Evolutionary conservation across 805 yeast species (phyloP).

Genomic region (Nakazawaea anatomiae): DNA sequence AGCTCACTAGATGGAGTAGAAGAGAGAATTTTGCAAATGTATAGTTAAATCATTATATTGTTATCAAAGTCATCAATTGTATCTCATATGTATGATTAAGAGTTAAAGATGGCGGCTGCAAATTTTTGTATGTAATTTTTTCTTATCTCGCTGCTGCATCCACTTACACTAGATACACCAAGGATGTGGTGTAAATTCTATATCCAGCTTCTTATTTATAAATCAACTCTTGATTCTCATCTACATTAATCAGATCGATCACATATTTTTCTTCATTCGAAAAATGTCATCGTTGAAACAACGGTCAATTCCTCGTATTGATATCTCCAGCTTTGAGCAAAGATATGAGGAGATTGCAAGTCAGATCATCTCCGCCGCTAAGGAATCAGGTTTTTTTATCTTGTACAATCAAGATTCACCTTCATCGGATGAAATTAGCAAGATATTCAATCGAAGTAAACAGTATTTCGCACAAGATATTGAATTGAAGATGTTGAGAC

Average conservation of each 20-base stretch:
- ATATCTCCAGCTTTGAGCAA: slow-evolving; percentile 17
- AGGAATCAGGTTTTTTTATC: slow-evolving; percentile 24
- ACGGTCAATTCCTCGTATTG: slow-evolving; percentile 24
- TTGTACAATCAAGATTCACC: slow-evolving; percentile 27
- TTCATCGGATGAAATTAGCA: slow-evolving; percentile 21
- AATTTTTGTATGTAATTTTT: no score
- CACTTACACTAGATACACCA: no score
- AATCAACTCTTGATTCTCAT: not conserved
- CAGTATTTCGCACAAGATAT: slow-evolving; percentile 19
- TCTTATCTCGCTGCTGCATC: no score
- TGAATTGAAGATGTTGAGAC: slow-evolving; percentile 23
- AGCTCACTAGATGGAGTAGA: slow-evolving; percentile 56
- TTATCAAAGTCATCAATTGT: no score
- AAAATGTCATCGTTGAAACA: not conserved
- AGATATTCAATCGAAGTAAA: slow-evolving; percentile 20
- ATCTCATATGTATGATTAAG: no score
- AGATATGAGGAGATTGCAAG: slow-evolving; percentile 26
- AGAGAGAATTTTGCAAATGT: slow-evolving; percentile 37
- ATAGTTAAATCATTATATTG: not conserved
- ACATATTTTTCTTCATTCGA: no score
- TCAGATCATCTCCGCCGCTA: slow-evolving; percentile 25
- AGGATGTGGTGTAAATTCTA: no score
- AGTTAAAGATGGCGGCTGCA: no score
- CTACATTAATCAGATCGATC: not conserved
- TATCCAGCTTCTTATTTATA: not conserved